Conservation (phyloP, 2,329 filamentous ascomycete genomes). For the Hymenoscyphus salicellus region DNA sequence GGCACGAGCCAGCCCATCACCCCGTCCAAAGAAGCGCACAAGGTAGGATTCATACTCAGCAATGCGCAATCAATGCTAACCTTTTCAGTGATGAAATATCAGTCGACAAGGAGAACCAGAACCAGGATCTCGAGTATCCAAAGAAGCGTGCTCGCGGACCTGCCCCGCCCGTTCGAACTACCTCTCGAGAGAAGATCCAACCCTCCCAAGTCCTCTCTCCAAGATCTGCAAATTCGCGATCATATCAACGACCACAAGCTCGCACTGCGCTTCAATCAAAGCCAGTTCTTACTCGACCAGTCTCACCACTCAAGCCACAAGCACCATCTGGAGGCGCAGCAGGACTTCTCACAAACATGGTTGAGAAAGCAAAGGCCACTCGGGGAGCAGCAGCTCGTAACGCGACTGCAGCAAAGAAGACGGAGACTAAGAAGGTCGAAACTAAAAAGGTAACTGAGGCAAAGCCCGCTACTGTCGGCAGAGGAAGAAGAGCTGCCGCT, state of each 20-base stretch:
- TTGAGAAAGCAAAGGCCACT: conserved; percentile 58
- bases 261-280: conserved; percentile 48
- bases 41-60: conserved; percentile 44
- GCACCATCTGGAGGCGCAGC: conserved; percentile 37
- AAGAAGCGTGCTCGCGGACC: conserved; percentile 59
- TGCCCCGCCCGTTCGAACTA: conserved; percentile 34
- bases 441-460: conserved; percentile 15
- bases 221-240: conserved; percentile 54
- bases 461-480: conserved; percentile 19
- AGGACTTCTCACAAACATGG: conserved; percentile 53
- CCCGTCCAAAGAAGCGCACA: conserved; percentile 45
- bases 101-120: conserved; percentile 83
- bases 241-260: conserved; percentile 28
- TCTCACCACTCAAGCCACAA: conserved; percentile 59
- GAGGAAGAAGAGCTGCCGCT: conserved; percentile 29
- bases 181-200: conserved; percentile 43
- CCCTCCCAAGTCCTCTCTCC: conserved; percentile 71
- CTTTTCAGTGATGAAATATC: conserved; percentile 58
- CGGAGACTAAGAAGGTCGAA: conserved; percentile 1
- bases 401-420: conserved; percentile 14
- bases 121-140: conserved; percentile 61
- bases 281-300: conserved; percentile 54
- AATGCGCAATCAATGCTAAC: conserved; percentile 26
- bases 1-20: conserved; percentile 29
- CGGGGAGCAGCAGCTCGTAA: conserved; percentile 46